Conservation (phyloP, 2,329 filamentous ascomycete genomes). For the Fusarium lateritium region DNA sequence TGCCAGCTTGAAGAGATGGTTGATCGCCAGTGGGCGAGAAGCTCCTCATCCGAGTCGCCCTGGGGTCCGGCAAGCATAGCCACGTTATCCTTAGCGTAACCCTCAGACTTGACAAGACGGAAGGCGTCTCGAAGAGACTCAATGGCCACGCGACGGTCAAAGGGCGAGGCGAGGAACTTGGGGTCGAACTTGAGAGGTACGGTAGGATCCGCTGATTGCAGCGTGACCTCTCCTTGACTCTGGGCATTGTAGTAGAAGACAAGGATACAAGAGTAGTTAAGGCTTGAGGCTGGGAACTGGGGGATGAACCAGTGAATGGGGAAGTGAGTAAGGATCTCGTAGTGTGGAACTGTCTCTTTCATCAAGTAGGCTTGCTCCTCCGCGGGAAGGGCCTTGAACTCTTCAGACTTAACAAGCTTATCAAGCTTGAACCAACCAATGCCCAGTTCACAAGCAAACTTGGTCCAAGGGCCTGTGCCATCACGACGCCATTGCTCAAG, state of each 20-base stretch:
- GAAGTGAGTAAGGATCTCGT: conserved; percentile 66
- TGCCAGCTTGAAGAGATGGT: conserved; percentile 66
- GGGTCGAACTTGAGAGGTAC: conserved; percentile 68
- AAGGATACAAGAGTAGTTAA: conserved; percentile 60
- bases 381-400: conserved; percentile 66
- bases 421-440: conserved; percentile 63
- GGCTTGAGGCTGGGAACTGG: conserved; percentile 52
- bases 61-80: conserved; percentile 59
- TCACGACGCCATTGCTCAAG: conserved; percentile 64
- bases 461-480: conserved; percentile 58
- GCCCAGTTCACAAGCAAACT: conserved; percentile 56
- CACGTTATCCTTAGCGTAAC: conserved; percentile 61
- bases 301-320: conserved; percentile 61
- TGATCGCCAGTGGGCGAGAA: conserved; percentile 62
- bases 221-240: conserved; percentile 64
- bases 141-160: conserved; percentile 66
- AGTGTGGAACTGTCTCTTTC: conserved; percentile 68
- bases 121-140: conserved; percentile 63
- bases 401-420: conserved; percentile 56
- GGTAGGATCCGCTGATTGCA: conserved; percentile 67
- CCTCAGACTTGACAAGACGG: conserved; percentile 57
- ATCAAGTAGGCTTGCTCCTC: conserved; percentile 61
- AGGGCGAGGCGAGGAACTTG: conserved; percentile 66
- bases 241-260: conserved; percentile 69
- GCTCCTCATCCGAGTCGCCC: conserved; percentile 67